Base-by-base conservation (phyloP, 306 rosid genomes). In the Inga oerstediana region DNA sequence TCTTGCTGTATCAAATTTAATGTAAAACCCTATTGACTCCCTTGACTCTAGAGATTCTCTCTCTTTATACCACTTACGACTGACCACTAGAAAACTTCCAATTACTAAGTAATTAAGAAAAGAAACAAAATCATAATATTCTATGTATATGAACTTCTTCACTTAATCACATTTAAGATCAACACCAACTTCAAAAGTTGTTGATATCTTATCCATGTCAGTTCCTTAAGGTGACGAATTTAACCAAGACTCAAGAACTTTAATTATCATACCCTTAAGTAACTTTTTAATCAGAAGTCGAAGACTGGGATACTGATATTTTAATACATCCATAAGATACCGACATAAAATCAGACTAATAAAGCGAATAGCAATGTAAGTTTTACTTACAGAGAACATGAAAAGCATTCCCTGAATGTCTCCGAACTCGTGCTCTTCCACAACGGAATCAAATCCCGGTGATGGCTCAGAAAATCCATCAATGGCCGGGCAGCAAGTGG, bases 321-420 rank as follows among this genome's bases (percentile, higher is more conserved):
- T 48, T n/a, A 15, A 74, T 24, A 65, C 8, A 4, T 72, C 44
- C 59, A 45, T 69, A 68, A 48, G 61, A 49, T 4, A 8, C 44
- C 10, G 7, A 34, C 4, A 76, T 39, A 77, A 7, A 39, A 71
- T n/a, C 44, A 44, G 71, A 61, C 30, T 34, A 30, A 37, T 56
- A 3, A 11, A 66, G 48, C 17, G 20, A 56, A 24, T 69, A 77
- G 72, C 30, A 58, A 37, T 20, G 0, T 3, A 46, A 46, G 56
- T 77, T 20, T 59, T 14, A 86, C 98, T 91, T 79, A 95, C 98
- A 69, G 93, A 89, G 93, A 95, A 95, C 98, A 95, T 93, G 90
- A 93, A 91, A 41, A 95, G 93, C 94, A 93, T 81, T 84, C 93
- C 99, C 87, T 90, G 94, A 44, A 90, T 94, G 80, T 93, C 97